A percentile compares a stretch with the other conserved stretches of the same genome.
Conservation (phyloP, 169 alveolate genomes). For the Neospora caninum region DNA sequence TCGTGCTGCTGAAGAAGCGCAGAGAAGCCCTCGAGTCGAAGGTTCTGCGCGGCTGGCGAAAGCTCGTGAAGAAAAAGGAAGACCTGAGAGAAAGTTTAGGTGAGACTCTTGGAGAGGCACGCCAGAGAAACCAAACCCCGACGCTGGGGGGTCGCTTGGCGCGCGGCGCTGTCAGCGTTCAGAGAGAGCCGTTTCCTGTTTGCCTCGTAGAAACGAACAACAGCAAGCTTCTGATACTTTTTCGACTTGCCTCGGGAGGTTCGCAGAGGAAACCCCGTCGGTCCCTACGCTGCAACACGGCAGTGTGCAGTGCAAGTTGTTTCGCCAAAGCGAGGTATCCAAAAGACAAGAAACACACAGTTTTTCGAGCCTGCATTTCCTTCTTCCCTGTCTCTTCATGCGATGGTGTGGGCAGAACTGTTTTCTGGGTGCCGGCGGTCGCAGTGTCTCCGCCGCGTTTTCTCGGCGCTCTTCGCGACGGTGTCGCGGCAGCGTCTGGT, state of each 20-base stretch:
- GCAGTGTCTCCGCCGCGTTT: neutral
- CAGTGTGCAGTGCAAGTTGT: too few species aligned
- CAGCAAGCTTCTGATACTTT: too few species aligned
- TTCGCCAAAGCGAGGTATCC: too few species aligned
- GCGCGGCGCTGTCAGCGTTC: too few species aligned
- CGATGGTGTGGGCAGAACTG: neutral
- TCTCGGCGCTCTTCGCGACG: neutral
- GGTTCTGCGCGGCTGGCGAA: neutral
- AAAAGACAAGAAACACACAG: too few species aligned
- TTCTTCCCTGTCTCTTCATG: neutral
- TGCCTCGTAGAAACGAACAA: too few species aligned
- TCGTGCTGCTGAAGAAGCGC: neutral
- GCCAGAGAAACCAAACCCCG: too few species aligned
- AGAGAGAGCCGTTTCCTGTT: too few species aligned
- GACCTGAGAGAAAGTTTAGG: neutral
- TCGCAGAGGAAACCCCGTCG: too few species aligned
- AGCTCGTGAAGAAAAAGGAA: neutral
- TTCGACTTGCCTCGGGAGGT: too few species aligned
- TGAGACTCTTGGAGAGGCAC: neutral
- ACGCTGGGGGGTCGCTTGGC: too few species aligned
- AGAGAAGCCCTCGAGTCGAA: neutral
- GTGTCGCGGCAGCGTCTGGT: constrained; percentile 23
- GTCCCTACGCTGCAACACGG: too few species aligned
- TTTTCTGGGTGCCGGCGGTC: neutral
- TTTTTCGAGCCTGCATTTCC: neutral